Percentiles rank a stretch among this genome's conserved stretches.
phyloP scores from a whole-genome alignment of 1,139 yeast species.

The Debaryomyces subglobosus region DNA sequence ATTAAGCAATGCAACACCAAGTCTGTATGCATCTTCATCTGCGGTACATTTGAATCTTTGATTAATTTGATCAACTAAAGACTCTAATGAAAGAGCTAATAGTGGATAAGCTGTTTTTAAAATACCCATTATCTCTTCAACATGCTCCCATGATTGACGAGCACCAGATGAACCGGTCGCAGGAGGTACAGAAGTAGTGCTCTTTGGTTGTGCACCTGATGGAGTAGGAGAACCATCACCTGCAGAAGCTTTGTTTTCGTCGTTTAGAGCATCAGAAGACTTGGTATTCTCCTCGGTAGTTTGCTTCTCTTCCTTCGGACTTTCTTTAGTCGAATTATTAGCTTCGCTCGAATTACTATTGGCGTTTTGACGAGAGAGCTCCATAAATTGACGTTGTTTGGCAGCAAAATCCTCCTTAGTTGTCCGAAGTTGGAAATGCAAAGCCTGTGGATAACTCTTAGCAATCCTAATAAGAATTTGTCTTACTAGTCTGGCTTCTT shows the following conservation, averaged over 20 bases:
- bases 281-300: constrained; percentile 9
- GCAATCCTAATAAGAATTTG: constrained; percentile 90
- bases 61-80: constrained; percentile 92
- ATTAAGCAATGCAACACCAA: constrained; percentile 87
- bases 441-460: constrained; percentile 94
- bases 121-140: constrained; percentile 93
- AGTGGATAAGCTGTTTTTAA: constrained; percentile 95
- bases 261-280: constrained; percentile 7
- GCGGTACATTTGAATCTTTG: constrained; percentile 93
- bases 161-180: constrained; percentile 21
- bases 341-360: constrained; percentile 1
- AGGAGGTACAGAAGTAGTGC: constrained; percentile 9
- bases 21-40: constrained; percentile 94
- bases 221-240: constrained; percentile 1
- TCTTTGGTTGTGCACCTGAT: constrained; percentile 5
- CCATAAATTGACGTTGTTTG: constrained; percentile 77
- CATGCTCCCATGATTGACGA: constrained; percentile 91
- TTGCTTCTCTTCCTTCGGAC: background rate
- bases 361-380: constrained; percentile 43
- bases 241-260: constrained; percentile 1
- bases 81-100: constrained; percentile 88
- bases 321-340: background rate
- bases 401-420: constrained; percentile 93
- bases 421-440: constrained; percentile 93
- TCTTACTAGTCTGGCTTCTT: constrained; percentile 86